A percentile compares a stretch with the other conserved stretches of the same genome.
Conservation (phyloP, 306 rosid species). For the Quercus gilva region DNA sequence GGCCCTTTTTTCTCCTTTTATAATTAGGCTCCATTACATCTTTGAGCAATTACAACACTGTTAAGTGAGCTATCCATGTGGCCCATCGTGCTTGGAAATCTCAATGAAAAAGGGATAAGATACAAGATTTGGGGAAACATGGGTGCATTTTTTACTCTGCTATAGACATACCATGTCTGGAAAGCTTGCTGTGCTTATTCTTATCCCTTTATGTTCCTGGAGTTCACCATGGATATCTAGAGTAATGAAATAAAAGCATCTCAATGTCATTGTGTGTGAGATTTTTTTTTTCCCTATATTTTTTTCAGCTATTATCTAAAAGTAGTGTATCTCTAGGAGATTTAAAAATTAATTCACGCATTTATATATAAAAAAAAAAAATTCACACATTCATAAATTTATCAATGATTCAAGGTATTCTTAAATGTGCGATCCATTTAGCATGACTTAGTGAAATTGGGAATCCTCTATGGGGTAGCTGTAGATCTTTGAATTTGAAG, state of each 20-base stretch:
- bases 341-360: background rate
- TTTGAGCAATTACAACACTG: background rate
- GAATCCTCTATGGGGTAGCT: background rate
- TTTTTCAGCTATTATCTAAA: background rate
- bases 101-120: background rate
- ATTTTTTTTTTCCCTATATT: background rate
- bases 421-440: background rate
- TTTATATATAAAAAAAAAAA: no score
- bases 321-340: background rate
- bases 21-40: background rate
- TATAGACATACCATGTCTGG: background rate
- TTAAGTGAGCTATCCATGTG: background rate
- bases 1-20: conserved; percentile 15
- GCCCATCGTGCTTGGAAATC: background rate
- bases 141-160: conserved; percentile 7
- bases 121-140: background rate
- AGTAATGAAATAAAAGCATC: background rate
- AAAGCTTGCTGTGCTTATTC: background rate
- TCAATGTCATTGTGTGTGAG: background rate
- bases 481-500: conserved; percentile 1
- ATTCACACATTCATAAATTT: background rate
- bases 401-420: background rate
- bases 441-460: background rate
- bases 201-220: background rate
- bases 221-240: background rate